Evolutionary conservation across 2,329 filamentous ascomycete genomes (phyloP), one percentile per base, ranked within the genome.

Genomic region (Ambrosiella xylebori): DNA sequence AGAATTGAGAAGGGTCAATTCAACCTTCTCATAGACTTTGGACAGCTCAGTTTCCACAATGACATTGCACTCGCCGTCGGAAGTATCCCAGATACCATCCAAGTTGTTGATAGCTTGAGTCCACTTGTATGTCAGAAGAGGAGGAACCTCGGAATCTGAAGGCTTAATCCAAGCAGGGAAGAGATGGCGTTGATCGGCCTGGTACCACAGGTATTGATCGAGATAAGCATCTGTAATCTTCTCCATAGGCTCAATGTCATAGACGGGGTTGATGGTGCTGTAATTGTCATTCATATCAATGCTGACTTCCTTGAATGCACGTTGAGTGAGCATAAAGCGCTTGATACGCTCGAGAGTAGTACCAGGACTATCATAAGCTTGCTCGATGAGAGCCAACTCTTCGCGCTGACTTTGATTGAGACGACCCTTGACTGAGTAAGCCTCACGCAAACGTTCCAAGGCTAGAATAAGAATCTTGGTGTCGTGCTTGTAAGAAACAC

Each of bases 271-370:
- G 75, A 98, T 98, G 15, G 88, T 91, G 75, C 84, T 97, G 73
- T 98, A 98, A 67, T 98, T 98, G 73, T 98, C 93, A 69, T 98
- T 98, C 93, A 98, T 98, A 68, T 98, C 93, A 64, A 98, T 98
- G 58, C 91, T 93, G 50, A 98, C 93, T 71, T 98, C 93, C 73
- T 98, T 98, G 79, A 98, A 98, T 1, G 94, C 93, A 69, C 93
- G 82, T 68, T 98, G 93, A 0, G 94, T 98, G 50, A 98, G 80
- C 62, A 98, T 75, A 76, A 97, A 97, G 54, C 93, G 86, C 76
- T 98, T 98, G 73, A 98, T 98, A 60, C 93, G 80, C 62, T 95
- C 91, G 59, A 98, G 71, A 0, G 93, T 97, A 1, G 93, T 98
- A 61, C 93, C 93, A 1, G 94, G 93, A 62, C 90, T 96, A 68